Base-by-base conservation (phyloP, 805 yeast genomes). In the Wickerhamomyces silvicola region DNA sequence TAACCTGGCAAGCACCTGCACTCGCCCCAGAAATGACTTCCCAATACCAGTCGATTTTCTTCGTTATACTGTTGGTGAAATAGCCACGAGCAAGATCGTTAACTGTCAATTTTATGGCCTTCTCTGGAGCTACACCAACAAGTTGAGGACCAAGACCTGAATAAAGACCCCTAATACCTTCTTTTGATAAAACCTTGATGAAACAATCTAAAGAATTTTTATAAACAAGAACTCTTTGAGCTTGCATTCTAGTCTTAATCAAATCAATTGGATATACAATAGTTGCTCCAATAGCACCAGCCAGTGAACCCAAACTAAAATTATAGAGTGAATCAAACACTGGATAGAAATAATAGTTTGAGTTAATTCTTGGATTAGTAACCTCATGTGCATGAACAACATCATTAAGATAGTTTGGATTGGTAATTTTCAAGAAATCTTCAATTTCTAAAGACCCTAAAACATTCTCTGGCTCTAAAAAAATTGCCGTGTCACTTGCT, bases 251-350 rank as follows among this genome's bases (percentile, higher is more conserved):
- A 5, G 98, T 90, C 63, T 90, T 90, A 43, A 90, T 87, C 56
- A 92, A 68, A 61, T 90, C 98, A 45, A 92, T 92, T 20, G 98
- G 98, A 57, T 90, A 90, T 27, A 90, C 98, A 11, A 82, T 84
- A 6, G 96, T 85, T n/a, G 98, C 97, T 41, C 98, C 98, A 59
- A 90, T 78, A 47, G 96, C 92, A 37, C 98, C 98, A 20, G 98
- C 97, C 31, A 88, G 70, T 4, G 97, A 86, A 12, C 98, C 98
- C 37, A 90, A 66, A 19, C 82, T 63, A 59, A 90, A 90, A 37
- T 94, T 86, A 60, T 88, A 85, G 35, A 80, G 69, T 7, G 95
- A 84, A 52, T 84, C 94, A 41, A 90, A 85, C 31, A 90, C 78
- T 45, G 82, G 73, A 67, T 62, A 69, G 31, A 70, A 62, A 34